These are phyloP conservation scores for Beauveria asiatica DNA, from an alignment of 2,329 filamentous ascomycete genomes.

Conservation along the genomic window DNA sequence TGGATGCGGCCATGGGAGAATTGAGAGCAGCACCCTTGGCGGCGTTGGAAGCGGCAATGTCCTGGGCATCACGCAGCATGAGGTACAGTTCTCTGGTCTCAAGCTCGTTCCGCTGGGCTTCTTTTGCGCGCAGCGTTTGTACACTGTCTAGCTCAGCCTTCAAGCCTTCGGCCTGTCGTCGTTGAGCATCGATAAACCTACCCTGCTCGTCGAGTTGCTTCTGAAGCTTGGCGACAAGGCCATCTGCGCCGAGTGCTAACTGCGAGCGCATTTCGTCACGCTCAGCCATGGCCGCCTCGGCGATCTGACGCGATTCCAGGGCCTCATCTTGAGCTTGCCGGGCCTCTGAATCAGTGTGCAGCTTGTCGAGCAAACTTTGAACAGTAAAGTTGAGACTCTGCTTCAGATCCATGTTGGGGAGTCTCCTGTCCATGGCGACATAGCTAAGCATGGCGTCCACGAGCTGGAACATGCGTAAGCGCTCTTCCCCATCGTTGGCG, in stretches of 20 bases:
- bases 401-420: constrained; percentile 96
- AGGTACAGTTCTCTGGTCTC: constrained; percentile 95
- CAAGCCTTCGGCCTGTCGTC: constrained; percentile 74
- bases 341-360: constrained; percentile 94
- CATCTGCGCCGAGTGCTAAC: constrained; percentile 85
- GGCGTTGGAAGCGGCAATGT: constrained; percentile 84
- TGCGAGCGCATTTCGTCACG: constrained; percentile 88
- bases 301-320: constrained; percentile 81
- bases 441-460: constrained; percentile 99
- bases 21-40: constrained; percentile 42
- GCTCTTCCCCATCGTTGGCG: constrained; percentile 85
- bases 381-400: constrained; percentile 97
- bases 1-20: constrained; percentile 41
- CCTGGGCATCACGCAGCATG: constrained; percentile 95
- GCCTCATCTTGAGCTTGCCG: constrained; percentile 87
- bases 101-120: constrained; percentile 88
- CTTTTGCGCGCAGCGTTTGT: constrained; percentile 77
- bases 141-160: constrained; percentile 85
- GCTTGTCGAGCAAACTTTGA: constrained; percentile 85
- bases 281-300: constrained; percentile 92
- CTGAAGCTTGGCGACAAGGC: constrained; percentile 84
- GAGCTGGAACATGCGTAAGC: constrained; percentile 90
- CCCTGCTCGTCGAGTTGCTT: constrained; percentile 90
- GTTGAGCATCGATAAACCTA: constrained; percentile 81
- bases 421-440: constrained; percentile 91